Evolutionary conservation across 257 asterid genomes (phyloP), one percentile per base, ranked within the genome.

Genomic region (Solanum ossicruentum): DNA sequence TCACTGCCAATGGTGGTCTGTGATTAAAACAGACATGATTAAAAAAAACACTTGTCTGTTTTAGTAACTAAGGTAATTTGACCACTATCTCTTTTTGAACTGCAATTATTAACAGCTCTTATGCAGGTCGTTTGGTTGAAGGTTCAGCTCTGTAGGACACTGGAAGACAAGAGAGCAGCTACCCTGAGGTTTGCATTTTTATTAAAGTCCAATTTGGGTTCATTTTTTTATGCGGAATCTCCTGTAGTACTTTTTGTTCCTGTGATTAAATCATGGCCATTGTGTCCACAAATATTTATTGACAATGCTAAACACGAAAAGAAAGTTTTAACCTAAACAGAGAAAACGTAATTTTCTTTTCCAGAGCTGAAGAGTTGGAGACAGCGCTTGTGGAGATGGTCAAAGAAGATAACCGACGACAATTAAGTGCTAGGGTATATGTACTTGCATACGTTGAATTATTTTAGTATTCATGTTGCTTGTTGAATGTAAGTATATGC

Each of bases 331-430:
- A 28, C 69, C 23, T 49, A 43, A 72, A 79, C 84, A n/a, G 86
- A 47, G 84, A 41, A 67, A 32, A 85, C 23, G 63, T 45, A 36
- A 54, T 73, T 84, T 73, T 87, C 83, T 80, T 86, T 56, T 85
- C 52, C 89, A 94, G 99, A 91, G 94, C 95, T 69, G 99, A 95
- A 87, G 99, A 95, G 87, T 88, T 95, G 90, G 99, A 95, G 92
- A 90, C 95, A 23, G 99, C 99, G 47, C 91, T 95, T 43, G 89
- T 95, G 97, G 99, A 95, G 91, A 89, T 94, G 87, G 98, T 92
- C 88, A 82, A 89, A 87, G 92, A 92, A 88, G 99, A 95, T 88
- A 94, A 95, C 87, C 90, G 97, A 78, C 94, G 95, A 87, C 93
- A 94, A 90, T 85, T 95, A 85, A 91, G 92, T 87, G 97, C 97